Conservation (phyloP, 768 basidiomycete species). For the Lentinula detonsa region DNA sequence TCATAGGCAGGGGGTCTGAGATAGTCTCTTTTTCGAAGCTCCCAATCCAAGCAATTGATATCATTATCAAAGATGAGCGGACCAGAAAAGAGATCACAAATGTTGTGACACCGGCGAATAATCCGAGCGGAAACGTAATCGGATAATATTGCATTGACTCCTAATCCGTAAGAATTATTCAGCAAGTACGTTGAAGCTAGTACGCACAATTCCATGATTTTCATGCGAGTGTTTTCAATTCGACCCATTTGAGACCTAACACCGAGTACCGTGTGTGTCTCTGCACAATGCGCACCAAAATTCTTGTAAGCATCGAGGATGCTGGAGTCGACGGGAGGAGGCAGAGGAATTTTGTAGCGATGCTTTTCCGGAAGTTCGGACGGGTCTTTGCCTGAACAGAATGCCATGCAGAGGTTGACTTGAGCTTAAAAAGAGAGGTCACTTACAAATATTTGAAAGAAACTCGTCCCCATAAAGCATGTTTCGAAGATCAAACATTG, state of each 20-base stretch:
- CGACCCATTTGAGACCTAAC: background rate
- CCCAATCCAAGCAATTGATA: background rate
- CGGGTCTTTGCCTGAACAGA: background rate
- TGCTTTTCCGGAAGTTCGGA: background rate
- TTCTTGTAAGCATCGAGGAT: background rate
- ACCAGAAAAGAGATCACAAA: background rate
- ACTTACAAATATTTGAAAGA: conserved; percentile 21
- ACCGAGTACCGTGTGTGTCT: background rate
- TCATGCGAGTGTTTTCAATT: background rate
- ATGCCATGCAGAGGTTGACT: no score
- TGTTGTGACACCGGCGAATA: background rate
- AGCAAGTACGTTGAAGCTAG: background rate
- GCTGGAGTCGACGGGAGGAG: background rate
- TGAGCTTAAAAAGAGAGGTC: background rate
- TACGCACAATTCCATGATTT: background rate
- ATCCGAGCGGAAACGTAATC: background rate
- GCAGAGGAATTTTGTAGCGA: background rate
- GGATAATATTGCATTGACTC: background rate
- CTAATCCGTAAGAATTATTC: background rate
- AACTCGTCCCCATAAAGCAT: conserved; percentile 5
- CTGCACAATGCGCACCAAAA: background rate
- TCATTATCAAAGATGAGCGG: background rate
- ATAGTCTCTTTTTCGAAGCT: background rate
- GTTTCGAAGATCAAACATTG: conserved; percentile 8
- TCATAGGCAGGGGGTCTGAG: no score